A percentile compares a stretch with the other conserved stretches of the same genome.
Conservation (phyloP, 345 rosid species). For the Corchorus capsularis region DNA sequence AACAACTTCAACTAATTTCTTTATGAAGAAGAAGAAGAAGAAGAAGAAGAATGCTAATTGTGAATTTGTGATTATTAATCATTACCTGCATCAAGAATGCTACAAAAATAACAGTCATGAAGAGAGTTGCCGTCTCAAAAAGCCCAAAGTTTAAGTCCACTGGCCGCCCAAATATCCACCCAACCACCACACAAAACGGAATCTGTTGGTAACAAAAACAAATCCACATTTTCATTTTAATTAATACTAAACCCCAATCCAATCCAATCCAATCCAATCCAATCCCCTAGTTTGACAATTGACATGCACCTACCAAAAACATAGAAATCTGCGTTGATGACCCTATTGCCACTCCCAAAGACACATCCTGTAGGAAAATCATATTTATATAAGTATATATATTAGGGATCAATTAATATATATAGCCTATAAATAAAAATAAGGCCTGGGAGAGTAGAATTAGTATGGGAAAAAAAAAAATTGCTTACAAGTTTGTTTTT, state of each 20-base stretch:
- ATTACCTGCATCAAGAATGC: conserved; percentile 86
- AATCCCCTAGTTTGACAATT: too few species aligned
- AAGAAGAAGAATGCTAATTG: too few species aligned
- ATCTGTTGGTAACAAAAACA: conserved; percentile 41
- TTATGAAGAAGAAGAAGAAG: too few species aligned
- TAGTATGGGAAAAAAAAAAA: not conserved
- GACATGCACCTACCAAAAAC: conserved; percentile 66
- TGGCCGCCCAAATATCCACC: conserved; percentile 75
- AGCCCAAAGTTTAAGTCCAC: conserved; percentile 89
- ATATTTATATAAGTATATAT: too few species aligned
- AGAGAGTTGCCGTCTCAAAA: conserved; percentile 84
- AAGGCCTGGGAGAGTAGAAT: too few species aligned
- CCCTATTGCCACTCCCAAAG: conserved; percentile 95
- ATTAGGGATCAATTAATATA: too few species aligned
- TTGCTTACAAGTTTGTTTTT: conserved; percentile 86
- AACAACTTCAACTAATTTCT: too few species aligned
- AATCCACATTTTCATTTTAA: not conserved
- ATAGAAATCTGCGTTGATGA: conserved; percentile 91
- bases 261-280: too few species aligned
- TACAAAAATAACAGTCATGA: conserved; percentile 73
- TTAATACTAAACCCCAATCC: too few species aligned
- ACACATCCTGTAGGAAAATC: conserved; percentile 58
- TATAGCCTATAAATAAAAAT: too few species aligned
- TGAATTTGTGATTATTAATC: too few species aligned
- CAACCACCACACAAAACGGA: conserved; percentile 78